These are phyloP conservation scores for Stentor roeselii DNA, from an alignment of 73 alveolate genomes.

Conservation along the genomic window DNA sequence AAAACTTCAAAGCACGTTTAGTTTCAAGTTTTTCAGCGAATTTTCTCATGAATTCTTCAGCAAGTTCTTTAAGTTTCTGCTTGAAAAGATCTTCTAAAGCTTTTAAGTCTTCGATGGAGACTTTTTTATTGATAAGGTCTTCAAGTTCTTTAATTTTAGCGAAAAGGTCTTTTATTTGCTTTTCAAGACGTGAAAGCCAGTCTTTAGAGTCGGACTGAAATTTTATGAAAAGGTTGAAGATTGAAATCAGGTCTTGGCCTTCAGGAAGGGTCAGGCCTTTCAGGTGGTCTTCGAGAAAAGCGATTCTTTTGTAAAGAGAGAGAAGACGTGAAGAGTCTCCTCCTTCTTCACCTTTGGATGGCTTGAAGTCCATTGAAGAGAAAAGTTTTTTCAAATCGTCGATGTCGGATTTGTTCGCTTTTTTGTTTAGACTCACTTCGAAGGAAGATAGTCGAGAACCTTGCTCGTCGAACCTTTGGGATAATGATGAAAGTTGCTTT, in stretches of 20 bases:
- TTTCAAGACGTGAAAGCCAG: not conserved
- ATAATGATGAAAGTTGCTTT: too few relatives aligned
- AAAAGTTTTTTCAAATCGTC: not conserved
- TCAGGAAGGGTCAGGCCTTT: not conserved
- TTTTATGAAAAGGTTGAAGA: not conserved
- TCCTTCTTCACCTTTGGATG: not conserved
- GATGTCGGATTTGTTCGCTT: not conserved
- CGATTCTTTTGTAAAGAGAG: not conserved
- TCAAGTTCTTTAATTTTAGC: conserved; percentile 33
- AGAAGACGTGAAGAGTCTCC: not conserved
- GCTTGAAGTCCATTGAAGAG: too few relatives aligned
- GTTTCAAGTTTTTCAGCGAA: conserved; percentile 93
- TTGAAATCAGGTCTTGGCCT: not conserved
- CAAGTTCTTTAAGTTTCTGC: conserved; percentile 26
- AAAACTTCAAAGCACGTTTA: conserved; percentile 68
- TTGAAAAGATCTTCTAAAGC: conserved; percentile 32
- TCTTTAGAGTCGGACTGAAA: not conserved
- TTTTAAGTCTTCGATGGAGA: conserved; percentile 45
- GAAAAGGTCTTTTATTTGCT: conserved; percentile 26
- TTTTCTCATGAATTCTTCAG: conserved; percentile 62
- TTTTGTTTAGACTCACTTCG: not conserved
- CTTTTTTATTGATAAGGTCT: conserved; percentile 41
- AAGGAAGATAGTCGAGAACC: not conserved
- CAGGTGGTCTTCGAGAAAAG: not conserved
- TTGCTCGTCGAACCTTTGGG: not conserved